Conservation (phyloP, 768 basidiomycete species). For the Xanthoconium stramineum region DNA sequence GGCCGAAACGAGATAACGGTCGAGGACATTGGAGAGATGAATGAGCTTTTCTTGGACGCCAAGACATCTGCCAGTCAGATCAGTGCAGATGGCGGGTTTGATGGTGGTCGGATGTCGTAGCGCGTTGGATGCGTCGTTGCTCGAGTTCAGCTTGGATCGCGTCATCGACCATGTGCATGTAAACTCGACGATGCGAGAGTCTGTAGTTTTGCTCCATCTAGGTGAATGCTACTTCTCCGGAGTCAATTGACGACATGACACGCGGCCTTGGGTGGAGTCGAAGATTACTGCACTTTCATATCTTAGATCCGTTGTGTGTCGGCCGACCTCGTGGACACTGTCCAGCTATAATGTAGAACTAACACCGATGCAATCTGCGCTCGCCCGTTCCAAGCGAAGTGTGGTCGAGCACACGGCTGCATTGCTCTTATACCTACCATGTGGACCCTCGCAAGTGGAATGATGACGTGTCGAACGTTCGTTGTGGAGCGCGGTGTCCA, state of each 20-base stretch:
- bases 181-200: neutral
- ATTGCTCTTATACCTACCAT: neutral
- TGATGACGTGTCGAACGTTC: conserved; percentile 3
- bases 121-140: conserved; percentile 2
- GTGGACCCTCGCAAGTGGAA: neutral
- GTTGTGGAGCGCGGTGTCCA: neutral
- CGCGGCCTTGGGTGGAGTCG: neutral
- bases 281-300: conserved; percentile 5
- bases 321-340: conserved; percentile 5
- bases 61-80: conserved; percentile 70
- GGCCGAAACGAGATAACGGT: conserved; percentile 79
- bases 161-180: conserved; percentile 9
- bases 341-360: neutral
- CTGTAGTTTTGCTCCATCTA: neutral
- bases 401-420: neutral
- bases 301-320: conserved; percentile 9
- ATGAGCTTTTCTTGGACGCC: conserved; percentile 92
- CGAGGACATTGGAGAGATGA: conserved; percentile 93
- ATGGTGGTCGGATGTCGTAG: conserved; percentile 33
- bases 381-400: neutral
- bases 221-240: neutral
- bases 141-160: conserved; percentile 1
- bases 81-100: neutral
- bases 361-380: conserved; percentile 4
- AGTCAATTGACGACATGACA: neutral